phyloP scores from a whole-genome alignment of 495 filamentous ascomycete species.

The Tuber melanosporum region DNA sequence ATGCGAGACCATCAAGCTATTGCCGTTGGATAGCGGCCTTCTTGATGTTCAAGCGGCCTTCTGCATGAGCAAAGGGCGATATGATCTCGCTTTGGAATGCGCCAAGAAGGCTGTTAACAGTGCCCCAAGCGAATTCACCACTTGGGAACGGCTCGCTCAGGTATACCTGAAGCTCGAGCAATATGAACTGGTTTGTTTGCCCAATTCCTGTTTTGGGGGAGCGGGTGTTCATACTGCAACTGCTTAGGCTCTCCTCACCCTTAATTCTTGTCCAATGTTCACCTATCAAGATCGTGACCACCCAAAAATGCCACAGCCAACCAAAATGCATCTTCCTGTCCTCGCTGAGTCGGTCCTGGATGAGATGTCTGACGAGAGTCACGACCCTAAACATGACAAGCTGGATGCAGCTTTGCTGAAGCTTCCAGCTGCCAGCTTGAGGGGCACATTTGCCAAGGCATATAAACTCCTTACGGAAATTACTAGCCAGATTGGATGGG shows the following conservation, averaged over 20 bases:
- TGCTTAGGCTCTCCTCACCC: slow-evolving; percentile 68
- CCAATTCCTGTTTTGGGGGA: background rate
- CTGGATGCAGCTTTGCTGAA: slow-evolving; percentile 83
- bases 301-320: slow-evolving; percentile 85
- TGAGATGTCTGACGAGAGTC: slow-evolving; percentile 81
- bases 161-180: slow-evolving; percentile 87
- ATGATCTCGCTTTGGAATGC: slow-evolving; percentile 80
- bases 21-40: slow-evolving; percentile 93
- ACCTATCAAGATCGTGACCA: slow-evolving; percentile 98
- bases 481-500: slow-evolving; percentile 93
- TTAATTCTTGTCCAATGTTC: slow-evolving; percentile 99
- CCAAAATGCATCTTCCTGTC: slow-evolving; percentile 75
- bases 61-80: slow-evolving; percentile 76
- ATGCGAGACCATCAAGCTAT: slow-evolving; percentile 77
- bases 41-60: slow-evolving; percentile 93
- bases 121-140: slow-evolving; percentile 92
- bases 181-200: slow-evolving; percentile 60
- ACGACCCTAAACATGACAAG: slow-evolving; percentile 69
- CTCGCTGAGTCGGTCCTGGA: slow-evolving; percentile 86
- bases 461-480: slow-evolving; percentile 92
- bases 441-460: slow-evolving; percentile 89
- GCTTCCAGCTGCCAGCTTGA: slow-evolving; percentile 77
- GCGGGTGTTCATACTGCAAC: background rate
- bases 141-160: slow-evolving; percentile 89
- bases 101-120: slow-evolving; percentile 90